Conservation (phyloP, 169 alveolate species). For the Plasmodium gaboni region DNA sequence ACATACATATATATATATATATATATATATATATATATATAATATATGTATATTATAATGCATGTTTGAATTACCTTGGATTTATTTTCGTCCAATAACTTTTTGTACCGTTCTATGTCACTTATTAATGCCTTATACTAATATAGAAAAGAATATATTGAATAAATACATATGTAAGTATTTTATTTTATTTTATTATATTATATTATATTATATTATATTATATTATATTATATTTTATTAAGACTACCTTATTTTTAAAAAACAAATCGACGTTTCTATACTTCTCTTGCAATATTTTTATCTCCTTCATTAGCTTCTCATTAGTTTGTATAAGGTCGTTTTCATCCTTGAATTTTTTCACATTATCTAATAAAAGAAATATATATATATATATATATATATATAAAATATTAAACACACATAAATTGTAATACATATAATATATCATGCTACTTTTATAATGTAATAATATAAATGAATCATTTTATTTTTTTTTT, state of each 20-base stretch:
- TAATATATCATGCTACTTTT: neutral
- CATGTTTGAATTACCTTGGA: slow-evolving; percentile 21
- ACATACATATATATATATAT: no score
- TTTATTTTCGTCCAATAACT: slow-evolving; percentile 35
- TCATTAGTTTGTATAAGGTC: slow-evolving; percentile 38
- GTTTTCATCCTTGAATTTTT: slow-evolving; percentile 44
- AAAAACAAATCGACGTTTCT: slow-evolving; percentile 59
- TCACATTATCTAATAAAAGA: slow-evolving; percentile 22
- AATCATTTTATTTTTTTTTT: neutral
- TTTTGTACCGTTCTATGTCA: slow-evolving; percentile 48
- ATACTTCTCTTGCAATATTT: slow-evolving; percentile 57
- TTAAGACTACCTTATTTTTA: slow-evolving; percentile 41
- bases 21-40: no score
- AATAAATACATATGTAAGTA: no score
- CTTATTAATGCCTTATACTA: slow-evolving; percentile 29
- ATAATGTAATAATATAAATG: neutral
- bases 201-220: no score
- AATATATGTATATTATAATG: no score
- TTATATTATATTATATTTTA: neutral
- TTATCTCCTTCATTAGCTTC: slow-evolving; percentile 48
- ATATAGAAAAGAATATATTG: neutral
- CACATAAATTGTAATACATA: no score
- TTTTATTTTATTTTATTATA: no score
- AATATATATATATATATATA: no score
- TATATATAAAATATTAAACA: no score